Conservation (phyloP, 164 flowering plant genomes). For the Chimonanthus praecox region DNA sequence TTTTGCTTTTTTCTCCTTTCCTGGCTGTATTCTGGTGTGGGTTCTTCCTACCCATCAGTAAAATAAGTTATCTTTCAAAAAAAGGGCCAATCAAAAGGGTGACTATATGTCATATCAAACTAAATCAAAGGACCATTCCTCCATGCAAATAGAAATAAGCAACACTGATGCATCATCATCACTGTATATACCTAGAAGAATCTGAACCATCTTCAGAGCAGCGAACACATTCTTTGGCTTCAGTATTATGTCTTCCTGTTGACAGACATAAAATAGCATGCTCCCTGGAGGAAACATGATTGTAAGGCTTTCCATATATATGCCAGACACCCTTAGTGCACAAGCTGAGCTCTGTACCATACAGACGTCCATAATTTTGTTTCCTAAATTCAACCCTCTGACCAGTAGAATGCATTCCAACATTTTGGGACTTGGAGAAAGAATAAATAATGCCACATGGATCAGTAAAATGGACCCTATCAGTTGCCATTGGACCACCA, state of each 20-base stretch:
- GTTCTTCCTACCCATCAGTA: too few species aligned
- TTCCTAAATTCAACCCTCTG: conserved; percentile 32
- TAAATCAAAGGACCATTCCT: background rate
- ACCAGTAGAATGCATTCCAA: conserved; percentile 15
- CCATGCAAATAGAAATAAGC: background rate
- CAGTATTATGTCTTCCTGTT: conserved; percentile 37
- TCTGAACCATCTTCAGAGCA: conserved; percentile 37
- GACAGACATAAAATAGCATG: conserved; percentile 41
- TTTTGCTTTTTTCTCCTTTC: too few species aligned
- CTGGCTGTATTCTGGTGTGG: too few species aligned
- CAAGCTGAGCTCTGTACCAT: conserved; percentile 22
- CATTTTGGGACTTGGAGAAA: conserved; percentile 33
- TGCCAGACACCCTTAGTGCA: conserved; percentile 20
- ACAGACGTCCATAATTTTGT: conserved; percentile 23
- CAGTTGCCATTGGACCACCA: conserved; percentile 24
- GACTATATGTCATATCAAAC: too few species aligned
- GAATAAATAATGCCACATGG: conserved; percentile 29
- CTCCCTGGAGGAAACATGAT: conserved; percentile 16
- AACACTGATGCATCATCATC: background rate
- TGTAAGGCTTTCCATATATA: conserved; percentile 25
- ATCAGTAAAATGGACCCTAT: conserved; percentile 22
- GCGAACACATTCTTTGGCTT: conserved; percentile 38
- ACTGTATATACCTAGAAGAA: conserved; percentile 38
- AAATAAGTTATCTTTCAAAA: too few species aligned
- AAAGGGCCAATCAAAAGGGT: too few species aligned